Evolutionary conservation across 1,139 yeast species (phyloP).

Genomic region (Kluyveromyces sp.): DNA sequence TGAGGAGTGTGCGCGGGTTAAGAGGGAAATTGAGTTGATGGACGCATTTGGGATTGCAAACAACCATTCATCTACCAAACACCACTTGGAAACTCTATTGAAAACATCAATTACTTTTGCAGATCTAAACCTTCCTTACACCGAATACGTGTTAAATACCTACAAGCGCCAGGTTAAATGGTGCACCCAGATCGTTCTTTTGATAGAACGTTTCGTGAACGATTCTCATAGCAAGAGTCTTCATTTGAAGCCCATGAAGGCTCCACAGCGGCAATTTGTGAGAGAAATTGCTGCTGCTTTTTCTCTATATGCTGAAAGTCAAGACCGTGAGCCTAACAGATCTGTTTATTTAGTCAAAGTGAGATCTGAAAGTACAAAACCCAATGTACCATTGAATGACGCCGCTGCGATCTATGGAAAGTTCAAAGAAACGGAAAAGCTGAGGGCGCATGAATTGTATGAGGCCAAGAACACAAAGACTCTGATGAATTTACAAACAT

Average conservation of each 20-base stretch:
- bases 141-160: slow-evolving; percentile 39
- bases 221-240: slow-evolving; percentile 33
- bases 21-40: slow-evolving; percentile 56
- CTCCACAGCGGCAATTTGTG: slow-evolving; percentile 62
- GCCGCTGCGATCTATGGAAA: slow-evolving; percentile 29
- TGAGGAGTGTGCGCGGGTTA: slow-evolving; percentile 56
- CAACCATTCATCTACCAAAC: slow-evolving; percentile 12
- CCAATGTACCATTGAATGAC: slow-evolving; percentile 30
- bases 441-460: slow-evolving; percentile 29
- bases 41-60: slow-evolving; percentile 46
- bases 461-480: slow-evolving; percentile 23
- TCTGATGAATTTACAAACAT: slow-evolving; percentile 17
- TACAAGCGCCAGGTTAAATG: slow-evolving; percentile 50
- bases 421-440: slow-evolving; percentile 32
- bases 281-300: slow-evolving; percentile 60
- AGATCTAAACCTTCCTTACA: slow-evolving; percentile 35
- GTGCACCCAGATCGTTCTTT: slow-evolving; percentile 57
- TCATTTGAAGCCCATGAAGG: slow-evolving; percentile 68
- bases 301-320: slow-evolving; percentile 60
- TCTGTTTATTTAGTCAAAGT: slow-evolving; percentile 54
- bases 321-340: slow-evolving; percentile 75
- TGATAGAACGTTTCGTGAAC: slow-evolving; percentile 44
- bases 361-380: slow-evolving; percentile 27
- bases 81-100: slow-evolving; percentile 16
- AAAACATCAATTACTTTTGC: slow-evolving; percentile 20